These are phyloP conservation scores for Pneumocystis murina DNA, from an alignment of 1,139 yeast species.

Conservation along the genomic window DNA sequence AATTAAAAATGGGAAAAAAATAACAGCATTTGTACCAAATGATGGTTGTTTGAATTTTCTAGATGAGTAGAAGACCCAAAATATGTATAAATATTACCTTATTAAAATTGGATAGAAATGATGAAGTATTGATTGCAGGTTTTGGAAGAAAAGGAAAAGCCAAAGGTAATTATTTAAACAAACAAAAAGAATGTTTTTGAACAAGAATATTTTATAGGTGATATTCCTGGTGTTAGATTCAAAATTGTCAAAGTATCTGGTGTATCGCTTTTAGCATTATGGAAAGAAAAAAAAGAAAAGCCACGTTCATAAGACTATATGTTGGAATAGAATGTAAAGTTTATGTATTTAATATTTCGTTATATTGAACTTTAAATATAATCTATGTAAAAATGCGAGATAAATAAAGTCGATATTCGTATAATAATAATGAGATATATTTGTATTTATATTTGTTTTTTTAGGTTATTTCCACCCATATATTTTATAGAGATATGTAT, in stretches of 20 bases:
- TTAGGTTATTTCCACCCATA: too few relatives aligned
- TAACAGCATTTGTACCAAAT: constrained; percentile 99
- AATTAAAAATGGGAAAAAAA: constrained; percentile 99
- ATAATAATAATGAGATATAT: too few relatives aligned
- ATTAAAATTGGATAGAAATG: not conserved
- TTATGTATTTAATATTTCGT: not conserved
- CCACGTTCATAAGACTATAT: constrained; percentile 42
- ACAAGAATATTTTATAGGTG: constrained; percentile 21
- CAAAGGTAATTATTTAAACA: constrained; percentile 49
- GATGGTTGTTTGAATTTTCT: constrained; percentile 99
- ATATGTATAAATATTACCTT: not conserved
- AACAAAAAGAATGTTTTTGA: too few relatives aligned
- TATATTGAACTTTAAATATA: too few relatives aligned
- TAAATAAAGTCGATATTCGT: too few relatives aligned
- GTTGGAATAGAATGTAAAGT: too few relatives aligned
- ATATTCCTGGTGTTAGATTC: constrained; percentile 99
- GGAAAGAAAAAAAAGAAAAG: constrained; percentile 99
- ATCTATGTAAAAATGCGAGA: too few relatives aligned
- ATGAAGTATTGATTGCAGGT: constrained; percentile 95
- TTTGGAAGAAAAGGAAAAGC: constrained; percentile 99
- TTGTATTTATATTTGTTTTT: too few relatives aligned
- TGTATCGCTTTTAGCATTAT: constrained; percentile 97
- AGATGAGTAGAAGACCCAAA: constrained; percentile 76
- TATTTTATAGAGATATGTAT: too few relatives aligned
- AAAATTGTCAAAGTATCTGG: constrained; percentile 99